Conservation (phyloP, 345 rosid genomes). For the Heritiera fomes region DNA sequence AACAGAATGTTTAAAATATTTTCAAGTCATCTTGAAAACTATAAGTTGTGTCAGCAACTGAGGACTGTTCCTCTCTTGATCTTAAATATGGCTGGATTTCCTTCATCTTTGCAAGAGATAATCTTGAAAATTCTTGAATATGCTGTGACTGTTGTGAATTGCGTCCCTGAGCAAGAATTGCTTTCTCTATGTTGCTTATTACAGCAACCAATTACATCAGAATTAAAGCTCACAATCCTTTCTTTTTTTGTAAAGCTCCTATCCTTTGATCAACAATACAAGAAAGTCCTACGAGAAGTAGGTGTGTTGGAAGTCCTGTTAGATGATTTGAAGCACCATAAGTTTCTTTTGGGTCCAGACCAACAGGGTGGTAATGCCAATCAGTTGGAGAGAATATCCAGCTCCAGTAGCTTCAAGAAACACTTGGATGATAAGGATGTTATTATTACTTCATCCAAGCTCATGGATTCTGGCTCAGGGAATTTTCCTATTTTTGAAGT, state of each 20-base stretch:
- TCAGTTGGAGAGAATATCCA: slow-evolving; percentile 64
- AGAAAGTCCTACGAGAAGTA: slow-evolving; percentile 94
- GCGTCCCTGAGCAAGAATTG: slow-evolving; percentile 98
- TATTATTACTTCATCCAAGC: slow-evolving; percentile 88
- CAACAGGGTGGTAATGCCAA: slow-evolving; percentile 41
- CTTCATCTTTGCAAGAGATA: slow-evolving; percentile 86
- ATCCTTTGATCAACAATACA: slow-evolving; percentile 97
- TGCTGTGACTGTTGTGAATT: slow-evolving; percentile 97
- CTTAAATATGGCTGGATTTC: slow-evolving; percentile 94
- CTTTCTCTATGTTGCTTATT: slow-evolving; percentile 94
- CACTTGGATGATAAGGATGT: slow-evolving; percentile 77
- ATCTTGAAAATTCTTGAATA: slow-evolving; percentile 96
- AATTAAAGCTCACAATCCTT: slow-evolving; percentile 87
- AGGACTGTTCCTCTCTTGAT: slow-evolving; percentile 94
- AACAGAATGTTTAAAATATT: slow-evolving; percentile 96
- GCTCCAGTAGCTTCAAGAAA: slow-evolving; percentile 79
- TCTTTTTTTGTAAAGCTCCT: slow-evolving; percentile 91
- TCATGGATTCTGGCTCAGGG: slow-evolving; percentile 78
- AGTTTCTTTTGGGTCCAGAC: slow-evolving; percentile 76
- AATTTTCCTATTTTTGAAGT: slow-evolving; percentile 83
- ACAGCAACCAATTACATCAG: slow-evolving; percentile 93
- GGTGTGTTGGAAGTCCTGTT: slow-evolving; percentile 91
- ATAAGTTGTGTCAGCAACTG: slow-evolving; percentile 80
- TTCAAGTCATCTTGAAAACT: slow-evolving; percentile 97
- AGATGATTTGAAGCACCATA: slow-evolving; percentile 94